Evolutionary conservation across 1,284 basidiomycete species (phyloP), one percentile per base, ranked within the genome.

Genomic region (Ganoderma leucocontextum): DNA sequence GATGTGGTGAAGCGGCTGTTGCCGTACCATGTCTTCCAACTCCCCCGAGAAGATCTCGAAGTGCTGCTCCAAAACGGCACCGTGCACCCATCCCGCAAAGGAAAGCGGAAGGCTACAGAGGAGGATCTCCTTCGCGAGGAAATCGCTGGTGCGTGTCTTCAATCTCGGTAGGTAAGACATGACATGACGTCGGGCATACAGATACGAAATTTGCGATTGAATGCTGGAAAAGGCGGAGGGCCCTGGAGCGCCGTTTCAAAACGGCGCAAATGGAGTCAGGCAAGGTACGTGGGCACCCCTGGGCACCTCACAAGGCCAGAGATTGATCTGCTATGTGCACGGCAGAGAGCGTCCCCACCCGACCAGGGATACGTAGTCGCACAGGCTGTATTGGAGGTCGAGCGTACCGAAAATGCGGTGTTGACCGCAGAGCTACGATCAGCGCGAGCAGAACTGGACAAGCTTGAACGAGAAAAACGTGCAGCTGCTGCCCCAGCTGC

Each of bases 21-120:
- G 33, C 92, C 92, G 0, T 94, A 92, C 76, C 92, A 94, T 76
- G 80, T 94, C 63, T 93, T 90, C 72, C 90, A 91, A 72, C 89
- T 92, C 66, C 92, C 92, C 0, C 80, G 80, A 66, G 87, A 89
- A 55, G 93, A 94, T 74, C 73, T 92, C 67, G 77, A 80, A 22
- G 52, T n/a, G 5, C 17, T 70, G 15, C 44, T 63, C 38, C 70
- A 60, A 22, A 29, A 72, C 10, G 63, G 83, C 17, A 39, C 70
- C 63, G 61, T 72, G 68, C 60, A 78, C 42, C 52, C 55, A 10
- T 70, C 70, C 6, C 67, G 76, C 29, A 83, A 80, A 66, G 80
- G 81, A 53, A 92, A 93, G 77, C 86, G 88, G 8, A 92, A 91
- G 75, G 86, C 86, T 0, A 81, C 78, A 12, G 82, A 84, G 61